Percentiles rank a stretch among this genome's conserved stretches.
Conservation (phyloP, 1,139 yeast species). For the Debaryomyces singareniensis region DNA sequence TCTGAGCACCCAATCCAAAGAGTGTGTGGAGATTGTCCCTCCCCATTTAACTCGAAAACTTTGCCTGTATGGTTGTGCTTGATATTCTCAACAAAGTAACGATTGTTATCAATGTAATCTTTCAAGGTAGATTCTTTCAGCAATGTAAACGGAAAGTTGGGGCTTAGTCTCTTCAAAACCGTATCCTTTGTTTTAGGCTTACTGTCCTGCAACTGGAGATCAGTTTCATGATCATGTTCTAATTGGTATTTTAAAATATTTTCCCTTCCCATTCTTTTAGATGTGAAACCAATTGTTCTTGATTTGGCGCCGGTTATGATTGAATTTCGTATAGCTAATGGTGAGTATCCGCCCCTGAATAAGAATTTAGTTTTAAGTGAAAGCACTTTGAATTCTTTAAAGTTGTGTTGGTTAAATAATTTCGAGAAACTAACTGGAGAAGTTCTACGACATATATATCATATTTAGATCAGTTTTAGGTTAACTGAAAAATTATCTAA, state of each 20-base stretch:
- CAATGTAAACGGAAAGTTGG: constrained; percentile 48
- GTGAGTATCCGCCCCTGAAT: too few relatives aligned
- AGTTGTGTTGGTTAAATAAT: too few relatives aligned
- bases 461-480: too few relatives aligned
- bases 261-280: constrained; percentile 35
- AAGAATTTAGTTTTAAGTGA: too few relatives aligned
- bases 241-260: constrained; percentile 37
- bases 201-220: constrained; percentile 14
- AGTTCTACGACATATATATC: too few relatives aligned
- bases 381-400: too few relatives aligned
- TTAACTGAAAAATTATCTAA: background rate
- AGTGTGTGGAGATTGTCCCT: constrained; percentile 91
- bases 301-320: too few relatives aligned
- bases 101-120: constrained; percentile 66
- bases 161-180: constrained; percentile 2
- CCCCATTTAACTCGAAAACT: constrained; percentile 63
- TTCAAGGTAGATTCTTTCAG: constrained; percentile 51
- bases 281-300: constrained; percentile 2
- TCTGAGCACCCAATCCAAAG: constrained; percentile 96
- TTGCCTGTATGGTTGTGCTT: constrained; percentile 52
- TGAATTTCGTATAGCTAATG: too few relatives aligned
- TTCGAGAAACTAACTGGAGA: too few relatives aligned
- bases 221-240: constrained; percentile 37
- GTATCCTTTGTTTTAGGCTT: constrained; percentile 5
- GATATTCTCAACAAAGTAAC: constrained; percentile 57